phyloP scores from a whole-genome alignment of 2,329 filamentous ascomycete species.

The Aspergillus piperis region DNA sequence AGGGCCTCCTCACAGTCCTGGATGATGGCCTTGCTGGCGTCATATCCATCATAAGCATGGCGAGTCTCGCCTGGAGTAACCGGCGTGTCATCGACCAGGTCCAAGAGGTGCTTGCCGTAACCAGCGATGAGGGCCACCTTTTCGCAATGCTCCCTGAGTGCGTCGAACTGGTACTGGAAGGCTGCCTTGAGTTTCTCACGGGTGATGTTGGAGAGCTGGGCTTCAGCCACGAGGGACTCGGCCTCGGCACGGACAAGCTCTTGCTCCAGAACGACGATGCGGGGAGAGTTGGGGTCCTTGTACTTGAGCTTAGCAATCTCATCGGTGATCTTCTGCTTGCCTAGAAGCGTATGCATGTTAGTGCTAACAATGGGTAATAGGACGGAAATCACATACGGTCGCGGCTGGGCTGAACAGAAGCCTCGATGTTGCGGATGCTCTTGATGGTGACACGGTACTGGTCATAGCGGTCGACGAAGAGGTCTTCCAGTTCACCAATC shows the following conservation, averaged over 20 bases:
- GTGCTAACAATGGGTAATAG: not conserved
- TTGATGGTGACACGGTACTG: conserved; percentile 99
- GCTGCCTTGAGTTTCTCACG: conserved; percentile 99
- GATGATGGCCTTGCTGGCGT: conserved; percentile 97
- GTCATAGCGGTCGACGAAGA: conserved; percentile 98
- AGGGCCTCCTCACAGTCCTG: conserved; percentile 98
- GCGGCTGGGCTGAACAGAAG: conserved; percentile 94
- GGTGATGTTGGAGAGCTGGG: conserved; percentile 98
- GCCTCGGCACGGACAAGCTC: conserved; percentile 97
- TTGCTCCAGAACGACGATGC: conserved; percentile 96
- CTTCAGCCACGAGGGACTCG: conserved; percentile 97
- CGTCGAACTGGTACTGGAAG: conserved; percentile 97
- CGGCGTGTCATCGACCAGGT: conserved; percentile 93
- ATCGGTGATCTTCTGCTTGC: conserved; percentile 99
- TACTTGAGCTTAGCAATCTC: conserved; percentile 99
- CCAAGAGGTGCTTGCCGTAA: conserved; percentile 96
- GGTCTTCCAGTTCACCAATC: conserved; percentile 96
- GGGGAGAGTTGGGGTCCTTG: conserved; percentile 97
- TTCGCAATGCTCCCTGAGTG: conserved; percentile 94
- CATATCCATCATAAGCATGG: conserved; percentile 94
- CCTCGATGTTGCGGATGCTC: conserved; percentile 98
- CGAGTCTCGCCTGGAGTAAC: conserved; percentile 97
- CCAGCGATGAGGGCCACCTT: conserved; percentile 98
- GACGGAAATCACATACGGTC: conserved; percentile 66
- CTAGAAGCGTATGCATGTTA: conserved; percentile 46